Evolutionary conservation across 192 early-diverging fungal species (phyloP).

Genomic region (Podila clonocystis): DNA sequence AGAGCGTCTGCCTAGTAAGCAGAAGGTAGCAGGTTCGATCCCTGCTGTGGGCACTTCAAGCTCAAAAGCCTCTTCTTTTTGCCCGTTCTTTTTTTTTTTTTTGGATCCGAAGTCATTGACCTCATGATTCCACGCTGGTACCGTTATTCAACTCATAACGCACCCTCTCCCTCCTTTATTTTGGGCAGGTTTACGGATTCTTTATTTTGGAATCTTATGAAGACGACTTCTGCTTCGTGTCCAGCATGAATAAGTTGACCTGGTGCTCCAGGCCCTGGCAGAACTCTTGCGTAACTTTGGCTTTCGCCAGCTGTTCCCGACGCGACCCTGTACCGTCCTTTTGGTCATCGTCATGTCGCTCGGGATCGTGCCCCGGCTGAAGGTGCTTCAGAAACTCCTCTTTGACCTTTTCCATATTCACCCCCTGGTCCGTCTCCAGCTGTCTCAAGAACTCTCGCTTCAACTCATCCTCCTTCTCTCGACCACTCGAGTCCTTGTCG

Average conservation of each 20-base stretch:
- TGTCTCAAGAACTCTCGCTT: background rate
- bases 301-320: background rate
- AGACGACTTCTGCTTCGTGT: slow-evolving; percentile 1
- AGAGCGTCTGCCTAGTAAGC: slow-evolving; percentile 45
- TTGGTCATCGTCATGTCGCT: background rate
- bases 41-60: slow-evolving; percentile 26
- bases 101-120: too few relatives aligned
- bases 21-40: slow-evolving; percentile 46
- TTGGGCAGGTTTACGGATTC: background rate
- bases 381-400: background rate
- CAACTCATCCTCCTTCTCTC: background rate
- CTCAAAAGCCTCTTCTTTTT: too few relatives aligned
- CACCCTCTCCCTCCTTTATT: too few relatives aligned
- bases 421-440: slow-evolving; percentile 3
- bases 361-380: background rate
- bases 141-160: too few relatives aligned
- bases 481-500: background rate
- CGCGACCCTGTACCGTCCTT: background rate
- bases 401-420: slow-evolving; percentile 9
- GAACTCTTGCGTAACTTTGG: slow-evolving; percentile 21
- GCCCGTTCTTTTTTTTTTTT: too few relatives aligned
- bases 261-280: slow-evolving; percentile 29
- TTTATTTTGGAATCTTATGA: background rate
- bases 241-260: slow-evolving; percentile 23
- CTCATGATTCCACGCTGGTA: too few relatives aligned